Evolutionary conservation across 2,329 filamentous ascomycete species (phyloP).

Genomic region (Nectriaceae sp.): DNA sequence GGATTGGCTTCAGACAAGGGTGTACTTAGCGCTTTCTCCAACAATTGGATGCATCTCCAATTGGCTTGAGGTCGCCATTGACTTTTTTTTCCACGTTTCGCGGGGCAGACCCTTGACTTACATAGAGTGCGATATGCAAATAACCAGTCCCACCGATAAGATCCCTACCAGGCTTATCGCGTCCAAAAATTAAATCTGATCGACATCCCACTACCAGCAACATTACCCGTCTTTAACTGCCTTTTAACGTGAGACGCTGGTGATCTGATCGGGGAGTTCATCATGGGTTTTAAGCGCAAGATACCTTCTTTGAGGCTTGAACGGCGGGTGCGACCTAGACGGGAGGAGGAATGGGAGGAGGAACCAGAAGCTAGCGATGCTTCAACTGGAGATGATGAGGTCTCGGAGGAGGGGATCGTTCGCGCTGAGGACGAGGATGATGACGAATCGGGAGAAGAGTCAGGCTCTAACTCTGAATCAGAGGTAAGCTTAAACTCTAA

Average conservation of each 20-base stretch:
- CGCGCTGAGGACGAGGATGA: constrained; percentile 32
- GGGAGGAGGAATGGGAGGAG: constrained; percentile 45
- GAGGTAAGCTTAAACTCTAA: constrained; percentile 21
- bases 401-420: constrained; percentile 30
- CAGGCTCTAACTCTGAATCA: constrained; percentile 28
- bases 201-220: too few species aligned
- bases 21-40: too few species aligned
- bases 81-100: not conserved
- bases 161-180: not conserved
- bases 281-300: constrained; percentile 46
- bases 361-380: constrained; percentile 37
- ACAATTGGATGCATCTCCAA: too few species aligned
- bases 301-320: constrained; percentile 37
- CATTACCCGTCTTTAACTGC: too few species aligned
- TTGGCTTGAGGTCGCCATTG: too few species aligned
- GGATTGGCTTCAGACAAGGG: too few species aligned
- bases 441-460: constrained; percentile 24
- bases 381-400: constrained; percentile 31
- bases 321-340: constrained; percentile 46
- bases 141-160: not conserved
- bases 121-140: not conserved
- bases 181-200: not conserved
- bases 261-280: too few species aligned
- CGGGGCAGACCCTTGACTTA: not conserved
- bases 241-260: too few species aligned